Evolutionary conservation across 768 basidiomycete species (phyloP).

Genomic region (Infundibulicybe gibba): DNA sequence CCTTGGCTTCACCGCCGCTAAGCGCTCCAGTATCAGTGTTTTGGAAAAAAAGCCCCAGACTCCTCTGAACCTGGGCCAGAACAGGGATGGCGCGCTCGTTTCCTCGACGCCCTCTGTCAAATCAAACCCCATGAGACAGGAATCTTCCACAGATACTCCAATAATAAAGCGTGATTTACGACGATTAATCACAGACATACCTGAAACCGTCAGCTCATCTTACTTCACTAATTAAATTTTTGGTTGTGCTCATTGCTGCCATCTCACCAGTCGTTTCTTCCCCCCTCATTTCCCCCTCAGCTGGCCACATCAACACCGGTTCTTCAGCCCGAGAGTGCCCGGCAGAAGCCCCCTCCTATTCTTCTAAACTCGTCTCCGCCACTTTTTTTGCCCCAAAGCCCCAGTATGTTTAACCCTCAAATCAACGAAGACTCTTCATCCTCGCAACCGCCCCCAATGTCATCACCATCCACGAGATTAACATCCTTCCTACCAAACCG

Average conservation of each 20-base stretch:
- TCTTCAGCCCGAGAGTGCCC: constrained; percentile 10
- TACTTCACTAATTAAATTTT: not conserved
- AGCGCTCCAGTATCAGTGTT: constrained; percentile 22
- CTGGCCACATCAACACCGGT: constrained; percentile 53
- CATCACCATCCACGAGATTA: constrained; percentile 5
- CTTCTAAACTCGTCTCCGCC: constrained; percentile 15
- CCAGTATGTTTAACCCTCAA: constrained; percentile 10
- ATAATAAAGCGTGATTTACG: not conserved
- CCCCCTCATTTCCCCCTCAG: constrained; percentile 53
- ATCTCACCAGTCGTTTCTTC: constrained; percentile 34
- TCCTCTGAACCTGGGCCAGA: not conserved
- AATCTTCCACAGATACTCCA: not conserved
- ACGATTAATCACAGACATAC: constrained; percentile 16
- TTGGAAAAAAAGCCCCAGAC: constrained; percentile 19
- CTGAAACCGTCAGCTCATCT: constrained; percentile 19
- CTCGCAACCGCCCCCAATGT: constrained; percentile 6
- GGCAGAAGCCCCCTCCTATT: constrained; percentile 43
- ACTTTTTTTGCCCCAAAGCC: constrained; percentile 22
- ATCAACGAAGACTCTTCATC: constrained; percentile 3
- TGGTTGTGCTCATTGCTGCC: constrained; percentile 2
- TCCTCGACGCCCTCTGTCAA: not conserved
- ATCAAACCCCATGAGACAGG: constrained; percentile 2
- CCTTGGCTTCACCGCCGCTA: constrained; percentile 42
- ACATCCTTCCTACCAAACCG: too few species aligned
- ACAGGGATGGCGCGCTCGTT: too few species aligned